phyloP scores from a whole-genome alignment of 805 yeast species.

The Nakazawaea holstii region DNA sequence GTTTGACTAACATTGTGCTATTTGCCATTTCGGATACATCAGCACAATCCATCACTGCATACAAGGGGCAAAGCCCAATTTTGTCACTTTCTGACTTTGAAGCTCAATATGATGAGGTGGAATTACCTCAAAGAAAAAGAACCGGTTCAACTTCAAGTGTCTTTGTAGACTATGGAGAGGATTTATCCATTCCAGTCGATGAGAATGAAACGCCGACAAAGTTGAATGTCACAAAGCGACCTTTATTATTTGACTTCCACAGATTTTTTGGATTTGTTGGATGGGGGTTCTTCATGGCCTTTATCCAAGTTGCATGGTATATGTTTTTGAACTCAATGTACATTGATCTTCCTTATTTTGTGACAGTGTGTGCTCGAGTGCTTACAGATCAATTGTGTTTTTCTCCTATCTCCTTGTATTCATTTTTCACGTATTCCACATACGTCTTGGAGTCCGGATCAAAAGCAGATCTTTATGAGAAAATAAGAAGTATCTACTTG shows the following conservation, averaged over 20 bases:
- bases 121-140: neutral
- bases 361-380: slow-evolving; percentile 81
- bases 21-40: slow-evolving; percentile 89
- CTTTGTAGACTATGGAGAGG: slow-evolving; percentile 30
- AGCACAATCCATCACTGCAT: slow-evolving; percentile 65
- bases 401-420: slow-evolving; percentile 78
- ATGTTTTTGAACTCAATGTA: slow-evolving; percentile 71
- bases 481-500: slow-evolving; percentile 61
- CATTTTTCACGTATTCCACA: slow-evolving; percentile 81
- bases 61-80: slow-evolving; percentile 2
- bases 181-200: neutral
- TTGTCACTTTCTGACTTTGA: neutral
- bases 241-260: slow-evolving; percentile 46
- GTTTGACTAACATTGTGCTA: slow-evolving; percentile 72
- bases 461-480: slow-evolving; percentile 53
- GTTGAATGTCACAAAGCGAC: neutral
- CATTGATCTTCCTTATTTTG: slow-evolving; percentile 75
- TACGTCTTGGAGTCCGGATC: slow-evolving; percentile 74
- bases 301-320: slow-evolving; percentile 88
- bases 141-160: slow-evolving; percentile 10
- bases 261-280: slow-evolving; percentile 73
- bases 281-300: slow-evolving; percentile 85
- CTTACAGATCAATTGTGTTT: slow-evolving; percentile 85
- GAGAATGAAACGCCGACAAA: neutral
- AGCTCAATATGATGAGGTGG: slow-evolving; percentile 3